phyloP scores from a whole-genome alignment of 805 yeast genomes.

The Candida xiaguanensis region DNA sequence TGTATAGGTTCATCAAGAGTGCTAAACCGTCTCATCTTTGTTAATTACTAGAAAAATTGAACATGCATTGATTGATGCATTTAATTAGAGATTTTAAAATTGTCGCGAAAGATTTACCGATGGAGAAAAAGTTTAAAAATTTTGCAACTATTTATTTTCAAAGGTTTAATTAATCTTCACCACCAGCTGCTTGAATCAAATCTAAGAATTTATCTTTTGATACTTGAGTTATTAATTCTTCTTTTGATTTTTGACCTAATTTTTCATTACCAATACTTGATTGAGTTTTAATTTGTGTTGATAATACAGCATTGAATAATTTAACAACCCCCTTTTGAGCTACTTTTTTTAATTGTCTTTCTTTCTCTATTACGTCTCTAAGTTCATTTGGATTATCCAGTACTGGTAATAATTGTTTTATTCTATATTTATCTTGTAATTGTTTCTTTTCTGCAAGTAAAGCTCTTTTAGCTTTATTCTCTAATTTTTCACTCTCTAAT shows the following conservation, averaged over 20 bases:
- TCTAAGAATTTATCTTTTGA: constrained; percentile 89
- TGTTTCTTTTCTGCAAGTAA: constrained; percentile 69
- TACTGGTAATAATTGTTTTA: constrained; percentile 63
- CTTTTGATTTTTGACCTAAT: constrained; percentile 47
- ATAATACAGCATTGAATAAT: constrained; percentile 76
- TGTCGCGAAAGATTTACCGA: background rate
- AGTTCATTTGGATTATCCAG: constrained; percentile 48
- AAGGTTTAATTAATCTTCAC: constrained; percentile 22
- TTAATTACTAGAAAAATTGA: background rate
- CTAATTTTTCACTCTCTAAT: constrained; percentile 76
- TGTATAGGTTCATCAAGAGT: background rate
- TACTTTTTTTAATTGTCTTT: constrained; percentile 64
- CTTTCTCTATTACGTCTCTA: constrained; percentile 60
- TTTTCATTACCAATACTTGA: constrained; percentile 46
- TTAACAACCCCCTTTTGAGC: constrained; percentile 89
- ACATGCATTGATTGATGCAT: too few relatives aligned
- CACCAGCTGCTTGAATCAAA: constrained; percentile 79
- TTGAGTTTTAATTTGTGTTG: constrained; percentile 65
- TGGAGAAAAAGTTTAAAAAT: background rate
- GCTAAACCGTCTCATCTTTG: background rate
- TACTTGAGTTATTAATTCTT: constrained; percentile 67
- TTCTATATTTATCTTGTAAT: constrained; percentile 61
- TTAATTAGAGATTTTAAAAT: too few relatives aligned
- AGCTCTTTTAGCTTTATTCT: constrained; percentile 74
- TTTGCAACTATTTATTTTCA: too few relatives aligned